Base-by-base conservation (phyloP, 2,329 filamentous ascomycete species). In the Colletotrichum destructivum region DNA sequence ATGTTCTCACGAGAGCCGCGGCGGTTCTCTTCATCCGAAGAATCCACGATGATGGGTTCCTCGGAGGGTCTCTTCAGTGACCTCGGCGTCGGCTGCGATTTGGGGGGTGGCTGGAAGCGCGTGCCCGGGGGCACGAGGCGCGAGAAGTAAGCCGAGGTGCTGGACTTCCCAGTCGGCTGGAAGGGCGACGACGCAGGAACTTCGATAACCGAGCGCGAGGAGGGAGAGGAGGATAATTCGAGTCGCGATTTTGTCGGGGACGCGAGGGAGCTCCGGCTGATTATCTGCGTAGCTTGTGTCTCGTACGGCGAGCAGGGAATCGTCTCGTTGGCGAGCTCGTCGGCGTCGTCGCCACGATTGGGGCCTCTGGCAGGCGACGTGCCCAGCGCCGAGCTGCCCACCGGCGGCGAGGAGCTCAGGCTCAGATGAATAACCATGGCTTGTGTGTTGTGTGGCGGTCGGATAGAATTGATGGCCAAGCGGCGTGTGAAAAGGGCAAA, bases 131-230 rank as follows among this genome's bases (percentile, higher is more conserved):
- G 93, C 46, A 94, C 93, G 85, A 97, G 92, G 55, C 89, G 82
- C 73, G 86, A 90, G 35, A 84, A 64, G 40, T 74, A 76, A 21
- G 73, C 75, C 13, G 67, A 73, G 51, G 56, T 44, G 15, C 52
- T 46, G 3, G 67, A 13, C 62, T 54, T 66, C 66, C 74, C 73
- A 72, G 70, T 77, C 76, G 65, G 76, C 79, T 79, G 88, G 69
- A 91, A 87, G 2, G 95, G 95, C 1, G 96, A 98, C 3, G 95
- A 98, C n/a, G 94, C 94, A 40, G 92, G 91, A 3, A 98, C 95
- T 80, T 98, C 95, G 67, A 98, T 79, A 21, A 84, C 77, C 44
- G 84, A 83, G 31, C 71, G 64, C n/a, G 81, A 76, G 11, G 84
- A 84, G 0, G 88, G 87, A 9, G 86, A 85, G 31, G 82, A 82